Base-by-base conservation (phyloP, 2,329 filamentous ascomycete genomes). In the Neonectria coccinea region DNA sequence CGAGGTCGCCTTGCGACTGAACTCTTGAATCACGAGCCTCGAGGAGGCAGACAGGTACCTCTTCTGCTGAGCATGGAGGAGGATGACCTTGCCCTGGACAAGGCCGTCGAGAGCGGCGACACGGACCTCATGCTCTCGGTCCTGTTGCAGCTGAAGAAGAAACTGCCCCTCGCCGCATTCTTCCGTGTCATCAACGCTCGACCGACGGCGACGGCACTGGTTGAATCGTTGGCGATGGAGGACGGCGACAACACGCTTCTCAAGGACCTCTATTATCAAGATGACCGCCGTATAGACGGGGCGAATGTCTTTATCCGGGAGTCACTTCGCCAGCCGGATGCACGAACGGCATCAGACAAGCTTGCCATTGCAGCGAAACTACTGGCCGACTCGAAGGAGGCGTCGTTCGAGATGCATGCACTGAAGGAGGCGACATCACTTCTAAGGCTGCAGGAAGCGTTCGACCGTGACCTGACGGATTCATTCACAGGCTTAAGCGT, bases 241-340 rank as follows among this genome's bases (percentile, higher is more conserved):
- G 89, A 92, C 55, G 82, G 80, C 20, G 91, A 97, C 73, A 94
- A 97, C 72, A 86, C 88, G 0, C 79, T 99, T 22, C 87, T 99
- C 27, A 99, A 98, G 75, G 96, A 98, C 75, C 84, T 99, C 4
- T 99, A 96, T 81, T 99, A 99, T 77, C 96, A 98, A 80, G 96
- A 98, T 73, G 96, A 99, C 77, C 89, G 95, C 5, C 89, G 94
- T 4, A 83, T 94, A 5, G 96, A 98, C 69, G 94, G 96, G 3
- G 92, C 95, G 0, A 92, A 93, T 62, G 89, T 99, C 2, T 92
- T 98, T 64, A 83, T 99, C 14, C 88, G 89, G 20, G 95, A 99
- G 79, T 92, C 94, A 1, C 83, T 99, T 8, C 81, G 85, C 5
- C 92, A 96, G 74, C 85, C 89, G 1, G 89, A 92, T 67, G 83